phyloP scores from a whole-genome alignment of 1,139 yeast genomes.

The Lodderomyces metapsilosis region DNA sequence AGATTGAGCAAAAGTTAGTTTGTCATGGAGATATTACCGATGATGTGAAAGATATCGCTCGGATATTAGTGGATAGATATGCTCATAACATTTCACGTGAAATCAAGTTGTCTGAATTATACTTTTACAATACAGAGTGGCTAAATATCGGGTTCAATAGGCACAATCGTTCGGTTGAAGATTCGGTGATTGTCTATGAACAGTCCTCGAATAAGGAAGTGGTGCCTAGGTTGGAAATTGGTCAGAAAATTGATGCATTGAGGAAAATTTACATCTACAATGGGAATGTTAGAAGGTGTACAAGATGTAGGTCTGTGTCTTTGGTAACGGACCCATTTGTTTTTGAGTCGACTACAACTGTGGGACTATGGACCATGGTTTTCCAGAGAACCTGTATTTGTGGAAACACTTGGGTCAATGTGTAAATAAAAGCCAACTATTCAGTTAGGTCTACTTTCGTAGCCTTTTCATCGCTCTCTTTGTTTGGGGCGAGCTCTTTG shows the following conservation, averaged over 20 bases:
- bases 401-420: conserved; percentile 71
- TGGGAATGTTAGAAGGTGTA: conserved; percentile 48
- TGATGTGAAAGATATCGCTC: conserved; percentile 35
- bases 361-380: conserved; percentile 67
- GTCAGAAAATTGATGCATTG: conserved; percentile 33
- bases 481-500: too few relatives aligned
- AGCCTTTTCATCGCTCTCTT: too few relatives aligned
- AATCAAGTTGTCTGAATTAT: conserved; percentile 48
- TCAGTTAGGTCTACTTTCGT: too few relatives aligned
- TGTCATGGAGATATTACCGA: conserved; percentile 60
- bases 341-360: conserved; percentile 34
- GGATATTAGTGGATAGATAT: conserved; percentile 33
- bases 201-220: conserved; percentile 11
- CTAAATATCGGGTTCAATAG: conserved; percentile 44
- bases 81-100: conserved; percentile 35
- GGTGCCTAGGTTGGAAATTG: conserved; percentile 20
- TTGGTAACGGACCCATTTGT: conserved; percentile 47
- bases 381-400: conserved; percentile 78
- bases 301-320: conserved; percentile 67
- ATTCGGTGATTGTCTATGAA: conserved; percentile 6
- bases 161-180: not conserved
- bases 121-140: conserved; percentile 73
- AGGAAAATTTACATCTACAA: conserved; percentile 37
- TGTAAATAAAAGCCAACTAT: too few relatives aligned
- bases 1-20: conserved; percentile 63